Conservation (phyloP, 2,329 filamentous ascomycete genomes). For the Penicillium brevicompactum region DNA sequence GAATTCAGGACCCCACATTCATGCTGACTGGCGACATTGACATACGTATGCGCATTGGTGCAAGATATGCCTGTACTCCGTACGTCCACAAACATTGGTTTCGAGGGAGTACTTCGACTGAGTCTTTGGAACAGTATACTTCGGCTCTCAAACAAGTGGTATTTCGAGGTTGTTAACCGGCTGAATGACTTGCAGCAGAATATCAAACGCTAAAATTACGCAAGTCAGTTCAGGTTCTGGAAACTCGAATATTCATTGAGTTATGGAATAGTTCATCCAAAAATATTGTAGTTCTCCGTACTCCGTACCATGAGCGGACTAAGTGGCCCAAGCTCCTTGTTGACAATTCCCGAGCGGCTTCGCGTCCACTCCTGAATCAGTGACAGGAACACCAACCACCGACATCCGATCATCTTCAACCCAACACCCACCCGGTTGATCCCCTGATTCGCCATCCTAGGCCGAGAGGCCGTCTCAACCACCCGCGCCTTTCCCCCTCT, state of each 20-base stretch:
- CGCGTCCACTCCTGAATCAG: constrained; percentile 20
- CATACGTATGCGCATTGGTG: neutral
- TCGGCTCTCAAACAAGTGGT: neutral
- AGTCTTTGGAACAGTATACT: neutral
- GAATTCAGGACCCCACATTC: neutral
- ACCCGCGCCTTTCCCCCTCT: constrained; percentile 22
- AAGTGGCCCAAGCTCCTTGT: constrained; percentile 44
- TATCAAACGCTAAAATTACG: no score
- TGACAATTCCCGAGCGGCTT: constrained; percentile 32
- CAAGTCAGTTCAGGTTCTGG: neutral
- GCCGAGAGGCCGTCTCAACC: constrained; percentile 35
- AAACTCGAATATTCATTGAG: no score
- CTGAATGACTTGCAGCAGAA: neutral
- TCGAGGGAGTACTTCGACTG: neutral
- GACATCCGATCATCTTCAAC: constrained; percentile 8
- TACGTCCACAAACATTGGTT: neutral
- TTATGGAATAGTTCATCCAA: neutral
- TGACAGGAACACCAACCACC: constrained; percentile 14
- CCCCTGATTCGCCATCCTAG: constrained; percentile 22
- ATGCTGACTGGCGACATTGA: neutral
- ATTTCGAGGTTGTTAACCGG: neutral
- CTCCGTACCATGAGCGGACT: constrained; percentile 4
- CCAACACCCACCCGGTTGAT: constrained; percentile 5
- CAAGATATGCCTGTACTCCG: neutral
- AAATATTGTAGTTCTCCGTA: neutral